Evolutionary conservation across 179 eudicot genomes (phyloP).

Genomic region (Patellifolia procumbens): DNA sequence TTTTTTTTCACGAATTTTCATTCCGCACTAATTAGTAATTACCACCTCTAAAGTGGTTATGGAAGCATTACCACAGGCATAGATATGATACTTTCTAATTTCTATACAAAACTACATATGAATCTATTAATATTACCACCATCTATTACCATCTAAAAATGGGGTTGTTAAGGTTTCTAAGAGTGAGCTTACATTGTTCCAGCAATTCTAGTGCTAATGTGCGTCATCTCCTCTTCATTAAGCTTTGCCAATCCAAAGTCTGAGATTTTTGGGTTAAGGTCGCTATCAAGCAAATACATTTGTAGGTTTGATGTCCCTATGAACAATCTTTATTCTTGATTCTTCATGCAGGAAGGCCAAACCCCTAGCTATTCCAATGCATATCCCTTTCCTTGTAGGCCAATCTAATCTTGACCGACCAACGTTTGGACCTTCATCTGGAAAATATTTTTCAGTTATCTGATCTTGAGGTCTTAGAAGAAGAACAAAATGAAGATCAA

Average conservation of each 20-base stretch:
- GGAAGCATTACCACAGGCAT: too few species aligned
- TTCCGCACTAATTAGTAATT: too few species aligned
- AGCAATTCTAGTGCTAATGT: slow-evolving; percentile 24
- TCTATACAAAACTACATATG: too few species aligned
- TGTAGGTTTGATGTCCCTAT: slow-evolving; percentile 27
- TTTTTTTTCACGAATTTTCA: too few species aligned
- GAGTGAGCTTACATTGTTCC: slow-evolving; percentile 17
- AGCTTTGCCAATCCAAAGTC: slow-evolving; percentile 27
- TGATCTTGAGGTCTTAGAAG: background rate
- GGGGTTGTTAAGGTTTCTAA: too few species aligned
- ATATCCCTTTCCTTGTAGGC: slow-evolving; percentile 17
- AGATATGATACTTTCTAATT: too few species aligned
- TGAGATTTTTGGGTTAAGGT: slow-evolving; percentile 18
- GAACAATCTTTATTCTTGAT: slow-evolving; percentile 16
- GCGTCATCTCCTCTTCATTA: slow-evolving; percentile 18
- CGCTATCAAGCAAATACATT: slow-evolving; percentile 15
- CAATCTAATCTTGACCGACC: slow-evolving; percentile 1
- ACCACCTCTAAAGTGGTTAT: too few species aligned
- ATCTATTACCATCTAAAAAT: too few species aligned
- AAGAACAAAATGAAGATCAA: background rate
- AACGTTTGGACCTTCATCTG: background rate
- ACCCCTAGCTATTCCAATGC: slow-evolving; percentile 25
- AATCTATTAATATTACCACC: too few species aligned
- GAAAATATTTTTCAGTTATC: background rate
- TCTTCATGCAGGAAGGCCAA: slow-evolving; percentile 20